Percentiles rank a stretch among this genome's conserved stretches.
Conservation (phyloP, 345 rosid species). For the Arabidopsis thaliana region TAIR10.1 NC_003071.7:11034501-11035000, state of each 20-base stretch:
- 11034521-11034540: too few species aligned
- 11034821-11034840: neutral
- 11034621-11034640: neutral
- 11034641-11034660: neutral
- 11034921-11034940: conserved; percentile 93
- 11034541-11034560: neutral
- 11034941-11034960: conserved; percentile 78
- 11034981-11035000: conserved; percentile 69
- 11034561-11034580: neutral
- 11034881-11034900: conserved; percentile 48
- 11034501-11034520: neutral
- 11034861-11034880: too few species aligned
- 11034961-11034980: conserved; percentile 71
- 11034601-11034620: too few species aligned
- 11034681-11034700: neutral
- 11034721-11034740: neutral
- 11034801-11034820: neutral
- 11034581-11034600: neutral
- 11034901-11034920: conserved; percentile 85
- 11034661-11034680: neutral
- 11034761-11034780: conserved; percentile 23
- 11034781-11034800: neutral
- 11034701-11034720: neutral
- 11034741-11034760: conserved; percentile 12
- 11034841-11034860: conserved; percentile 4